Conservation (phyloP, 2,329 filamentous ascomycete genomes). For the Aspergillus nomiae region DNA sequence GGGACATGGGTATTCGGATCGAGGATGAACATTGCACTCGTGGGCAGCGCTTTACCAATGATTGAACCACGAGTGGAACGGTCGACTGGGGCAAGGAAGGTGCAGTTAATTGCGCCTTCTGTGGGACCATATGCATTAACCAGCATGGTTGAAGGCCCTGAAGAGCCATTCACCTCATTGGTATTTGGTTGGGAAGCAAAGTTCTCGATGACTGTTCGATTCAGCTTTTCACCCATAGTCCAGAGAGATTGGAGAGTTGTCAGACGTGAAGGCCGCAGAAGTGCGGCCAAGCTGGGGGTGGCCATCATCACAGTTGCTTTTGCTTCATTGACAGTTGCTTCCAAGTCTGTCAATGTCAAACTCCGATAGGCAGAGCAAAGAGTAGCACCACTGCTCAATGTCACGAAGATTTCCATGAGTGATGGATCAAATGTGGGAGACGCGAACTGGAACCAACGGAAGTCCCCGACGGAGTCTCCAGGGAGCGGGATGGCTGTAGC, state of each 20-base stretch:
- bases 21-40: slow-evolving; percentile 37
- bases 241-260: slow-evolving; percentile 31
- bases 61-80: slow-evolving; percentile 34
- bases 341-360: slow-evolving; percentile 32
- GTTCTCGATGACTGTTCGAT: slow-evolving; percentile 34
- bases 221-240: slow-evolving; percentile 40
- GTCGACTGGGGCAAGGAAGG: slow-evolving; percentile 24
- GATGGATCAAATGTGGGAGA: slow-evolving; percentile 39
- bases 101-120: slow-evolving; percentile 35
- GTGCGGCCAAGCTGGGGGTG: slow-evolving; percentile 41
- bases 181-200: slow-evolving; percentile 22
- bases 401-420: slow-evolving; percentile 35
- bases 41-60: slow-evolving; percentile 39
- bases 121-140: slow-evolving; percentile 39
- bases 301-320: slow-evolving; percentile 42
- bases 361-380: slow-evolving; percentile 36
- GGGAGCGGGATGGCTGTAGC: slow-evolving; percentile 27
- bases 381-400: slow-evolving; percentile 33
- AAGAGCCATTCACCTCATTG: background rate
- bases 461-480: slow-evolving; percentile 18
- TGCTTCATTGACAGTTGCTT: slow-evolving; percentile 29
- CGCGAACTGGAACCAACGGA: slow-evolving; percentile 43
- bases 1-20: slow-evolving; percentile 26
- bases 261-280: slow-evolving; percentile 31
- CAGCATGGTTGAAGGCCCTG: slow-evolving; percentile 19